Evolutionary conservation across 2,329 filamentous ascomycete species (phyloP).

Genomic region (Fusarium sp.): DNA sequence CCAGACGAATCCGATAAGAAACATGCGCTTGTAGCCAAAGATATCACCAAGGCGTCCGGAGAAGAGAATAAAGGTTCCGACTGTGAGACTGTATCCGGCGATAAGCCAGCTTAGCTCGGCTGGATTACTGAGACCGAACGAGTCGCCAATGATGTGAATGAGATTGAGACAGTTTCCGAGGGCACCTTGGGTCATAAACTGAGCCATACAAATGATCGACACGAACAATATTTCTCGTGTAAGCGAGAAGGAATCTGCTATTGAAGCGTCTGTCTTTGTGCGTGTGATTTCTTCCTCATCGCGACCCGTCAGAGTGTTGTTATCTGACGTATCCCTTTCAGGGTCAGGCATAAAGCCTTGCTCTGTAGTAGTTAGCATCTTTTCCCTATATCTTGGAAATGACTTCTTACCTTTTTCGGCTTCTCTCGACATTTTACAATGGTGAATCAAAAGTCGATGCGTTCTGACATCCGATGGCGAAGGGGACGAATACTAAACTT

Average conservation of each 20-base stretch:
- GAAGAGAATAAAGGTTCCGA: conserved; percentile 69
- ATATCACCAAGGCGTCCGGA: conserved; percentile 68
- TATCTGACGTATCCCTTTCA: conserved; percentile 30
- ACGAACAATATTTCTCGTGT: conserved; percentile 38
- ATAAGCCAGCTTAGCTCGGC: conserved; percentile 61
- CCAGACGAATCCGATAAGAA: conserved; percentile 67
- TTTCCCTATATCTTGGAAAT: accelerated
- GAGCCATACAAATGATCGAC: conserved; percentile 41
- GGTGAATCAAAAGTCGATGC: neutral
- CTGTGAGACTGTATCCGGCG: conserved; percentile 67
- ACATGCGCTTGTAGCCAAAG: conserved; percentile 67
- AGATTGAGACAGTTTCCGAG: conserved; percentile 45
- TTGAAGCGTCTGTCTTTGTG: conserved; percentile 38
- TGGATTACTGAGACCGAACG: conserved; percentile 39
- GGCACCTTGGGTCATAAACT: conserved; percentile 45
- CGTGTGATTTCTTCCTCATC: conserved; percentile 39
- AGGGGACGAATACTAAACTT: neutral
- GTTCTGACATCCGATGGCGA: neutral
- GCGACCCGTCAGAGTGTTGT: conserved; percentile 22
- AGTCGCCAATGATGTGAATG: conserved; percentile 40
- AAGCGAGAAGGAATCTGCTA: conserved; percentile 41
- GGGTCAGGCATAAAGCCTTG: conserved; percentile 6
- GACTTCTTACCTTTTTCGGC: conserved; percentile 10
- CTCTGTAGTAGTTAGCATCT: conserved; percentile 9
- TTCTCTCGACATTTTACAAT: conserved; percentile 10